Evolutionary conservation across 257 asterid genomes (phyloP).

Genomic region (Verbascum thapsus): DNA sequence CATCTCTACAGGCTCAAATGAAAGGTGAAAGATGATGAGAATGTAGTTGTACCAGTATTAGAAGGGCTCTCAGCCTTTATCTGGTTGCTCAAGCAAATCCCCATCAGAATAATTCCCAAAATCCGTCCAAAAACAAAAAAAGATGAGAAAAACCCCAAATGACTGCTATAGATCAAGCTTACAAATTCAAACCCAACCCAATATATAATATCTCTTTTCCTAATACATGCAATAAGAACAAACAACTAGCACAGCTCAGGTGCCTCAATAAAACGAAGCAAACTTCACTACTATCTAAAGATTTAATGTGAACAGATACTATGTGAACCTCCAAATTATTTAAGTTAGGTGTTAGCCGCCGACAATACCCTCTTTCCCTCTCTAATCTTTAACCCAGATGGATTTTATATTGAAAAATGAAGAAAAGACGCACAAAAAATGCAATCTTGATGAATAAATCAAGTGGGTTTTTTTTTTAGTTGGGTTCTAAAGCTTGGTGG

Average conservation of each 20-base stretch:
- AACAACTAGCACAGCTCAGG: conserved; percentile 17
- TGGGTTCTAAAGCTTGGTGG: too few relatives aligned
- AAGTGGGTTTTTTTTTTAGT: conserved; percentile 27
- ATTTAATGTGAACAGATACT: too few relatives aligned
- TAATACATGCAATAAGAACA: conserved; percentile 20
- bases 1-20: background rate
- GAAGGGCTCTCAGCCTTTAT: conserved; percentile 50
- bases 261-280: conserved; percentile 25
- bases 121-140: conserved; percentile 28
- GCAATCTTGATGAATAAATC: background rate
- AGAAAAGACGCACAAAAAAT: background rate
- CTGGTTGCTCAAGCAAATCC: conserved; percentile 61
- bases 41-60: conserved; percentile 42
- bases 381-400: background rate
- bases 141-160: conserved; percentile 25
- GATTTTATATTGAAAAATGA: background rate
- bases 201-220: conserved; percentile 15
- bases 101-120: conserved; percentile 49
- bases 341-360: conserved; percentile 32
- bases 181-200: conserved; percentile 31
- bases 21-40: conserved; percentile 7
- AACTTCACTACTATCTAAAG: conserved; percentile 33
- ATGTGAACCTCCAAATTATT: conserved; percentile 39
- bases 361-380: conserved; percentile 1
- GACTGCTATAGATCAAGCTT: conserved; percentile 18